Percentiles rank a stretch among this genome's conserved stretches.
These are phyloP conservation scores for Paracamarosporium sp. DNA, from an alignment of 2,329 filamentous ascomycete genomes.

Conservation along the genomic window DNA sequence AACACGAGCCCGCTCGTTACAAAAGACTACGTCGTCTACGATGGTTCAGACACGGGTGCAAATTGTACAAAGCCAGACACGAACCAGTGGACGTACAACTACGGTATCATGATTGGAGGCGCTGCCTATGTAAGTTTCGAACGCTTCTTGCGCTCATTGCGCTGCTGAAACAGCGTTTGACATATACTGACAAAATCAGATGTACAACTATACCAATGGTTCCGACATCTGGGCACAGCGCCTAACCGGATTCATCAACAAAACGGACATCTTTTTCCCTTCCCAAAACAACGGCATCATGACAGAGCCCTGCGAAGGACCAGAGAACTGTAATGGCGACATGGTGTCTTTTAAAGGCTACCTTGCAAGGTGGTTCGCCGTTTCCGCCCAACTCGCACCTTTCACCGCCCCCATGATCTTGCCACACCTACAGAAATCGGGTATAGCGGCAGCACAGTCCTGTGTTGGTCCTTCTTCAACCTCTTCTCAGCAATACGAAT, in stretches of 20 bases:
- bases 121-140: slow-evolving; percentile 27
- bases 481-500: slow-evolving; percentile 40
- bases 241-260: slow-evolving; percentile 39
- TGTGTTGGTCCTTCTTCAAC: slow-evolving; percentile 56
- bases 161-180: too few relatives aligned
- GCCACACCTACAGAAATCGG: slow-evolving; percentile 61
- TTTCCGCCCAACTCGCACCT: slow-evolving; percentile 64
- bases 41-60: slow-evolving; percentile 24
- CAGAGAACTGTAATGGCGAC: slow-evolving; percentile 51
- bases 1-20: slow-evolving; percentile 22
- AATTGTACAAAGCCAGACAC: slow-evolving; percentile 30
- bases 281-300: slow-evolving; percentile 46
- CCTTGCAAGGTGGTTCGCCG: slow-evolving; percentile 58
- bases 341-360: slow-evolving; percentile 56
- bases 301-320: slow-evolving; percentile 51
- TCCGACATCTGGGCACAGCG: slow-evolving; percentile 37
- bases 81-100: slow-evolving; percentile 39
- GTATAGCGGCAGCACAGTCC: slow-evolving; percentile 60
- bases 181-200: slow-evolving; percentile 25
- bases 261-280: slow-evolving; percentile 50
- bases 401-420: slow-evolving; percentile 60
- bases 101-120: slow-evolving; percentile 35
- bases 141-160: not conserved
- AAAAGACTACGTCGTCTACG: slow-evolving; percentile 25
- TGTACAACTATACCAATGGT: slow-evolving; percentile 50